Percentiles rank a stretch among this genome's conserved stretches.
These are phyloP conservation scores for Candida oleophila DNA, from an alignment of 805 yeast species.

Conservation along the genomic window DNA sequence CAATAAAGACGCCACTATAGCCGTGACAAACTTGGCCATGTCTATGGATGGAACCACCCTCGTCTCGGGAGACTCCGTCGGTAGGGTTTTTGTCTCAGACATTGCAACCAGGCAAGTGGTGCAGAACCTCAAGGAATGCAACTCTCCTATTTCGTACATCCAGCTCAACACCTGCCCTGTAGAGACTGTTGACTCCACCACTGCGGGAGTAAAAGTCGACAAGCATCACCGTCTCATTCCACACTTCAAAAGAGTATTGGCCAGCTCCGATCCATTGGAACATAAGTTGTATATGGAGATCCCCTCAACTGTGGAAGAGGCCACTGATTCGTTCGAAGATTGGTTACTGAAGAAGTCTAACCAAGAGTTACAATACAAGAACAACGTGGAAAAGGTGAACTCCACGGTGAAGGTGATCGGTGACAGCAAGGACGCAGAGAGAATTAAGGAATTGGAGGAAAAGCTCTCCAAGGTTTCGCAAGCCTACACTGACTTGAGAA, in stretches of 20 bases:
- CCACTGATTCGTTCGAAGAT: slow-evolving; percentile 35
- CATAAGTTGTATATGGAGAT: slow-evolving; percentile 46
- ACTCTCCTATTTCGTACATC: slow-evolving; percentile 33
- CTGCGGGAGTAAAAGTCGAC: slow-evolving; percentile 17
- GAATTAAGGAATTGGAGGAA: slow-evolving; percentile 32
- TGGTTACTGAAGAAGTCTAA: slow-evolving; percentile 49
- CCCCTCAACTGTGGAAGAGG: slow-evolving; percentile 19
- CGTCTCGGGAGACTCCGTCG: slow-evolving; percentile 72
- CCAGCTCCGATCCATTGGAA: slow-evolving; percentile 33
- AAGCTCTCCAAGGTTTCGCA: slow-evolving; percentile 51
- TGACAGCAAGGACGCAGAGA: background rate
- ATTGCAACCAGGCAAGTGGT: slow-evolving; percentile 65
- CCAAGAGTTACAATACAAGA: slow-evolving; percentile 53
- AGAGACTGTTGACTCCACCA: slow-evolving; percentile 8
- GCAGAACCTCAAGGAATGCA: slow-evolving; percentile 49
- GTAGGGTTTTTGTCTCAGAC: slow-evolving; percentile 68
- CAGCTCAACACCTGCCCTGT: slow-evolving; percentile 20
- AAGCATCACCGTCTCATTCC: slow-evolving; percentile 54
- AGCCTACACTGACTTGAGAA: slow-evolving; percentile 59
- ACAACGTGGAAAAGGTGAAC: slow-evolving; percentile 34
- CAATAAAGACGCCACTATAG: slow-evolving; percentile 12
- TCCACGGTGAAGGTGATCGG: slow-evolving; percentile 35
- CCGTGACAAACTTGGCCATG: slow-evolving; percentile 54
- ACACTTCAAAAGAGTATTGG: slow-evolving; percentile 59
- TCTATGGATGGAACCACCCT: slow-evolving; percentile 75